Conservation (phyloP, 352 stramenopile genomes). For the Pilasporangium apinafurcum region DNA sequence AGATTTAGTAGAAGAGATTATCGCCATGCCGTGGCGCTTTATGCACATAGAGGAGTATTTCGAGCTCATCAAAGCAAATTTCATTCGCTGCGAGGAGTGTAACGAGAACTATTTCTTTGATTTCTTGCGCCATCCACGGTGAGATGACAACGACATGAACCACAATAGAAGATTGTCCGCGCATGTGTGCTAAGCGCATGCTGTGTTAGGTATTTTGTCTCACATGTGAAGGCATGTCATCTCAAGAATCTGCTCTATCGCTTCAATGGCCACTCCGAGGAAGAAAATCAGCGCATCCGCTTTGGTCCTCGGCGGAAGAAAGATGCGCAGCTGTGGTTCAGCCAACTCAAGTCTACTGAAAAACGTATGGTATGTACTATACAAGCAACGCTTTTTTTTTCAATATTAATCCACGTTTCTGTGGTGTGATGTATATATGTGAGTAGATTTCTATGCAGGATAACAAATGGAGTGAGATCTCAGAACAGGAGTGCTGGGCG, state of each 20-base stretch:
- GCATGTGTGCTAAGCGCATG: neutral
- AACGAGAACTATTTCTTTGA: conserved; percentile 82
- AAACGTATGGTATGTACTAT: conserved; percentile 54
- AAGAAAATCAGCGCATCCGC: conserved; percentile 67
- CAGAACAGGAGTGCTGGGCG: conserved; percentile 65
- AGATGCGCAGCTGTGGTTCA: conserved; percentile 65
- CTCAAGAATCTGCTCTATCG: conserved; percentile 74
- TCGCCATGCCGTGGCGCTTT: conserved; percentile 10
- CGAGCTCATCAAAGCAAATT: conserved; percentile 54
- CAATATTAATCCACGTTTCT: neutral
- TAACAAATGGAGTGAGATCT: conserved; percentile 82
- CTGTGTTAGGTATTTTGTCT: conserved; percentile 57
- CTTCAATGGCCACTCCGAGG: conserved; percentile 66
- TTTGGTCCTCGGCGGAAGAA: conserved; percentile 66
- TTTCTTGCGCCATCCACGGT: conserved; percentile 67
- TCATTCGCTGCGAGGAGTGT: conserved; percentile 76
- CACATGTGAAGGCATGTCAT: conserved; percentile 77
- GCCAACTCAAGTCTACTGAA: conserved; percentile 79
- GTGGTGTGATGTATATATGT: neutral
- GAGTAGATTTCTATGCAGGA: conserved; percentile 78
- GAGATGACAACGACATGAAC: neutral
- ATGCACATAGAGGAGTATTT: conserved; percentile 61
- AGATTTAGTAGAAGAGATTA: neutral
- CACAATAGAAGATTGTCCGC: conserved; percentile 4
- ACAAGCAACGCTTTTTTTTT: no score